Evolutionary conservation across 2,329 filamentous ascomycete species (phyloP).

Genomic region (Colletotrichum limetticola): DNA sequence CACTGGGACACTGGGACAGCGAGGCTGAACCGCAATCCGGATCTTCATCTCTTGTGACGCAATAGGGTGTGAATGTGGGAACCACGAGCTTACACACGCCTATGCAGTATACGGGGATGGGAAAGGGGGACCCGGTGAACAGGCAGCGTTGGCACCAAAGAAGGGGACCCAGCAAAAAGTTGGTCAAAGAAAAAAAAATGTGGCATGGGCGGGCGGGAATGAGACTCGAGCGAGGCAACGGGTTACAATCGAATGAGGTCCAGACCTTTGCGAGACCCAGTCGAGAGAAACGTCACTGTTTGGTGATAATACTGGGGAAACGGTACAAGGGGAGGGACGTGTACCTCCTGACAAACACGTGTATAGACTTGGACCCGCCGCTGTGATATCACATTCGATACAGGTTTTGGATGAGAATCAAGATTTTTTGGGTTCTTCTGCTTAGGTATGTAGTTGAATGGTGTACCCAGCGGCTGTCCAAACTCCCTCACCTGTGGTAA

Average conservation of each 20-base stretch:
- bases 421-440: neutral
- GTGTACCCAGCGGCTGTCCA: neutral
- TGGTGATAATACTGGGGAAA: neutral
- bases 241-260: neutral
- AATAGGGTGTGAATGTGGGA: slow-evolving; percentile 25
- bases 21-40: slow-evolving; percentile 13
- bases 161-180: neutral
- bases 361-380: slow-evolving; percentile 9
- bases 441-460: too few relatives aligned
- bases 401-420: slow-evolving; percentile 5
- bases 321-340: neutral
- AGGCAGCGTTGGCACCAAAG: neutral
- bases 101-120: too few relatives aligned
- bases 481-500: neutral
- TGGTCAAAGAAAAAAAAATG: neutral
- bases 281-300: too few relatives aligned
- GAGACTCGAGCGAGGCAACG: neutral
- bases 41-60: slow-evolving; percentile 15
- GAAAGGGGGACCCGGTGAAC: slow-evolving; percentile 3
- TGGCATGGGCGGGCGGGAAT: neutral
- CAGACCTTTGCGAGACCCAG: neutral
- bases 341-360: neutral
- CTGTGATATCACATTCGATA: slow-evolving; percentile 34
- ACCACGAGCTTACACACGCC: neutral
- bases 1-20: neutral